Percentiles rank a stretch among this genome's conserved stretches.
phyloP scores from a whole-genome alignment of 164 flowering plant genomes.

The Pachysandra terminalis region DNA sequence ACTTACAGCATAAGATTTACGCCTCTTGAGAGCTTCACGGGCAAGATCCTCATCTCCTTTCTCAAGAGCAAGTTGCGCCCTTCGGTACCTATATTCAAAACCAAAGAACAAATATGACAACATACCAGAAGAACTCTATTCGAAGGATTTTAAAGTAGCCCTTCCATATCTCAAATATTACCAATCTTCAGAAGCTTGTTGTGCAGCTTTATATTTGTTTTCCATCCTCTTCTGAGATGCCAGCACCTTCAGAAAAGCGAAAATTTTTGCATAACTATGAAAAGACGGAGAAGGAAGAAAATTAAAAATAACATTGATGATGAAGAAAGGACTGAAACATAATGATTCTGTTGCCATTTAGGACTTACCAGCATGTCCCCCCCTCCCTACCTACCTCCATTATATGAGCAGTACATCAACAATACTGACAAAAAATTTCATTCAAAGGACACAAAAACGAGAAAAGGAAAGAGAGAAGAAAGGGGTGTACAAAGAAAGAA shows the following conservation, averaged over 20 bases:
- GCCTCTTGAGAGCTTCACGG: constrained; percentile 87
- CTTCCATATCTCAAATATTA: constrained; percentile 21
- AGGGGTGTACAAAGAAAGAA: background rate
- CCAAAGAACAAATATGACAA: constrained; percentile 5
- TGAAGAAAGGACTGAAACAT: constrained; percentile 1
- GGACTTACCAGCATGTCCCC: background rate
- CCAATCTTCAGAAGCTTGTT: constrained; percentile 92
- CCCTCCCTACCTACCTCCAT: too few relatives aligned
- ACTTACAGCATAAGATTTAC: constrained; percentile 84
- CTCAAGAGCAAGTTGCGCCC: constrained; percentile 86
- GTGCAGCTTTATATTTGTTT: constrained; percentile 79
- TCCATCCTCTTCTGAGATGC: constrained; percentile 91
- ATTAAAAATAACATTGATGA: too few relatives aligned
- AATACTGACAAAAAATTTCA: too few relatives aligned
- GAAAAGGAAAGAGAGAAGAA: background rate
- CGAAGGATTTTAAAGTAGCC: background rate
- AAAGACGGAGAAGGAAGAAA: too few relatives aligned
- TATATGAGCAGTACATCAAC: too few relatives aligned
- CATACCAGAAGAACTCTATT: background rate
- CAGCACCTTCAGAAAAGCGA: constrained; percentile 49
- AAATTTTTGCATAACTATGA: constrained; percentile 4
- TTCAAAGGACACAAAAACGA: too few relatives aligned
- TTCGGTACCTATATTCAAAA: constrained; percentile 51
- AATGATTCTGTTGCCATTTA: background rate
- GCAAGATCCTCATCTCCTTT: constrained; percentile 94